Evolutionary conservation across 257 asterid genomes (phyloP), one percentile per base, ranked within the genome.

Genomic region (Ophiorrhiza pumila): DNA sequence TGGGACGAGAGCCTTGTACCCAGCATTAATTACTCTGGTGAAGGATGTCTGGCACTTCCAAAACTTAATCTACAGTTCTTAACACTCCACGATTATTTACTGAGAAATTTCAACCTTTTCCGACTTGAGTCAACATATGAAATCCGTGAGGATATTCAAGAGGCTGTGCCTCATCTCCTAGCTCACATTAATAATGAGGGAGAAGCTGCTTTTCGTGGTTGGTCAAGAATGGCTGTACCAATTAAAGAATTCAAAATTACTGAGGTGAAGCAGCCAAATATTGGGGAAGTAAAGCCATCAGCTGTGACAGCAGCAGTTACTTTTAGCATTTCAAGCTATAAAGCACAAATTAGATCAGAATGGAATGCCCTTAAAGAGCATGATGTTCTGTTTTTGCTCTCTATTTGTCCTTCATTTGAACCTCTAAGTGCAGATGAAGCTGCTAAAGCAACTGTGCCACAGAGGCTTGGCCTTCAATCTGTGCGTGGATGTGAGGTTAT

Each of bases 1-100:
- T 95, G 99, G 99, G 99, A 95, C 79, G 99, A 90, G 82, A 95
- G 99, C 84, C 98, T 95, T 72, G 99, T 95, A 62, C 99, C 99
- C 22, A 95, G 98, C 80, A 92, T 95, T 80, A 89, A 95, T 86
- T 95, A 95, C 88, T 88, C 99, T 45, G 99, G 99, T 37, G 99
- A 95, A 88, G 99, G 99, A 79, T 95, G 99, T 81, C 83, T 95
- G 84, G 99, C 99, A 61, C 98, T 95, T 75, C 99, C 99, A 11
- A 95, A 95, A 79, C 98, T 95, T 61, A 95, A 95, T 84, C 83
- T 95, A 64, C 99, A 95, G 85, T 95, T 95, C 77, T 76, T 95
- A 77, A 95, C 99, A 52, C 93, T 95, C 70, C 99, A 95, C 65
- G 99, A 95, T 84, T 95, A 95, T 83, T 96, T 95, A 74, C 96